phyloP scores from a whole-genome alignment of 176 grass and related monocot species.

The Musa schizocarpa region DNA sequence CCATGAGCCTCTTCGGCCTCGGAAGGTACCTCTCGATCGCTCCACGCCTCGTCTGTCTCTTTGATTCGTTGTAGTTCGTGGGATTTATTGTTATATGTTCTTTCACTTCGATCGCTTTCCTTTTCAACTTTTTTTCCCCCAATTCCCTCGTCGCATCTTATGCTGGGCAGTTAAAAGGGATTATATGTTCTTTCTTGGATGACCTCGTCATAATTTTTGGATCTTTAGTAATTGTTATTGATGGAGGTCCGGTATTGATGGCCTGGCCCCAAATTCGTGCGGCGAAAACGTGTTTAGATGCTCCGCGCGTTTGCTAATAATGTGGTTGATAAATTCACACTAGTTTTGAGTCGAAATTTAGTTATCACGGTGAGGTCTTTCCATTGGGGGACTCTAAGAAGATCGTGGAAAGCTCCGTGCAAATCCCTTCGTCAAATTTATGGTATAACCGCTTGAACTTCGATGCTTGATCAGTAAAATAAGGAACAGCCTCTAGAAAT shows the following conservation, averaged over 20 bases:
- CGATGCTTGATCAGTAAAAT: background rate
- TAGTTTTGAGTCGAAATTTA: background rate
- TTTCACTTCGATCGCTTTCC: background rate
- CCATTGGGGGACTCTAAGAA: too few species aligned
- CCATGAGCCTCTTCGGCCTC: conserved; percentile 97
- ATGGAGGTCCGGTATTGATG: background rate
- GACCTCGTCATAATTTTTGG: background rate
- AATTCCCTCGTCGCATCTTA: too few species aligned
- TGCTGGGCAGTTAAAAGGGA: too few species aligned
- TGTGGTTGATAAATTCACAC: background rate
- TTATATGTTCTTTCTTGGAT: background rate
- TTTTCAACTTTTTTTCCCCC: background rate
- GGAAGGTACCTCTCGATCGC: conserved; percentile 39
- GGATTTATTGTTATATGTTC: background rate
- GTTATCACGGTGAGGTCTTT: background rate
- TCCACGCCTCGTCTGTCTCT: background rate
- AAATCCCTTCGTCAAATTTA: too few species aligned
- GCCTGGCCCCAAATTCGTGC: background rate
- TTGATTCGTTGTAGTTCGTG: background rate
- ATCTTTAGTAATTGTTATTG: background rate
- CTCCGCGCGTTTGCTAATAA: background rate
- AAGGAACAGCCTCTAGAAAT: background rate
- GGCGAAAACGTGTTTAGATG: background rate
- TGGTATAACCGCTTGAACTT: too few species aligned
- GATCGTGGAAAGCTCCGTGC: too few species aligned